Base-by-base conservation (phyloP, 2,329 filamentous ascomycete genomes). In the Mycosphaerella arachidis region DNA sequence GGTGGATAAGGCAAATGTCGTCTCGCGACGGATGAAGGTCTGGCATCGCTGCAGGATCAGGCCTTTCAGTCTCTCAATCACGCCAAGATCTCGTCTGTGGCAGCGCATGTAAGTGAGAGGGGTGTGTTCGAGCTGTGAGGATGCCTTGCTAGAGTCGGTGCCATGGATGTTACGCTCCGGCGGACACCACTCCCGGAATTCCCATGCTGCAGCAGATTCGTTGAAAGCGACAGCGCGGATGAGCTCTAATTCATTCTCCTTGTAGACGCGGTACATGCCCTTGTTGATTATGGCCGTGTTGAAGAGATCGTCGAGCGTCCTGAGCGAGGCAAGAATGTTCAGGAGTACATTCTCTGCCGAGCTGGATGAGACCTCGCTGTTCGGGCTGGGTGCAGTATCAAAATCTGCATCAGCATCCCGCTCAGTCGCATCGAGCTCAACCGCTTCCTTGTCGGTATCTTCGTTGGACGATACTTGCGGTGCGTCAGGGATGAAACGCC, bases 141-240 rank as follows among this genome's bases (percentile, higher is more conserved):
- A 58, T 12, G 59, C 57, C 6, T 60, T 57, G 31, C 74, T 76
- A 31, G 76, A 68, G 6, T 76, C 72, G 16, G 71, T 65, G 33
- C 78, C 73, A n/a, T 52, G 50, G n/a, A 52, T 31, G 45, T 75
- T 76, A 56, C 76, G 74, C 66, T 78, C 79, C 1, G 82, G 82
- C 35, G 80, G 80, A 52, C 79, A 81, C 71, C 84, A 82, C 65
- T 86, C 82, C 13, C 83, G 79, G 53, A 84, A 74, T 65, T 87
- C 84, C 82, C 82, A 86, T 0, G 83, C 83, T 1, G 84, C 77
- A 6, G 83, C 78, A 1, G 82, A 86, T 74, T 81, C 79, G 51
- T 78, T 81, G 55, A 75, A 78, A 3, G 84, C 68, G 0, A 82
- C 77, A 6, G 72, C 73, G 53, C 81, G 81, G 57, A 86, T 78